phyloP scores from a whole-genome alignment of 2,329 filamentous ascomycete genomes.

The Scedosporium dehoogii region DNA sequence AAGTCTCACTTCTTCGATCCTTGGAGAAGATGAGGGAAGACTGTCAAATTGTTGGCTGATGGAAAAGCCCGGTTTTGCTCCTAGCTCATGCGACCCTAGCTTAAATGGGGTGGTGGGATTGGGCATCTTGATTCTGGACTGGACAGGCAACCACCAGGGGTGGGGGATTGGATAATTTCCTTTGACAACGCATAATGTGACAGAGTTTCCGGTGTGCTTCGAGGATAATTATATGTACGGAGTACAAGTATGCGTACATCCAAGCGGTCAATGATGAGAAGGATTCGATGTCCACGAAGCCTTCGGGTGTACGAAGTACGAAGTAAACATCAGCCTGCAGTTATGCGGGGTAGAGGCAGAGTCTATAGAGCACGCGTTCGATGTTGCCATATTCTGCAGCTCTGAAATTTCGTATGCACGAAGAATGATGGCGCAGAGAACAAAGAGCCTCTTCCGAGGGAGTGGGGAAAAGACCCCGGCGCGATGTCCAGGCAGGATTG shows the following conservation, averaged over 20 bases:
- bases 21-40: not conserved
- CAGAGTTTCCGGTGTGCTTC: not conserved
- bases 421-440: too few species aligned
- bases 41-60: not conserved
- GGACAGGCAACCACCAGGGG: not conserved
- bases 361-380: too few species aligned
- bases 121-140: not conserved
- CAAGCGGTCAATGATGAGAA: too few species aligned
- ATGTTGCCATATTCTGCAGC: too few species aligned
- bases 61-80: not conserved
- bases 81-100: not conserved
- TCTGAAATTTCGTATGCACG: too few species aligned
- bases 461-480: too few species aligned
- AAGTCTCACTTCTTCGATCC: not conserved
- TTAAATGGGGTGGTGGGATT: not conserved
- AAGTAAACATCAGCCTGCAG: too few species aligned
- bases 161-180: not conserved
- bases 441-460: too few species aligned
- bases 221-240: not conserved
- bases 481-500: not conserved
- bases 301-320: too few species aligned
- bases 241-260: too few species aligned
- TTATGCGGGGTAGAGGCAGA: too few species aligned
- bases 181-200: not conserved
- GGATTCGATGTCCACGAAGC: too few species aligned